Evolutionary conservation across 23 red algal species (phyloP), one percentile per base, ranked within the genome.

Genomic region (Gracilaria gracilis): DNA sequence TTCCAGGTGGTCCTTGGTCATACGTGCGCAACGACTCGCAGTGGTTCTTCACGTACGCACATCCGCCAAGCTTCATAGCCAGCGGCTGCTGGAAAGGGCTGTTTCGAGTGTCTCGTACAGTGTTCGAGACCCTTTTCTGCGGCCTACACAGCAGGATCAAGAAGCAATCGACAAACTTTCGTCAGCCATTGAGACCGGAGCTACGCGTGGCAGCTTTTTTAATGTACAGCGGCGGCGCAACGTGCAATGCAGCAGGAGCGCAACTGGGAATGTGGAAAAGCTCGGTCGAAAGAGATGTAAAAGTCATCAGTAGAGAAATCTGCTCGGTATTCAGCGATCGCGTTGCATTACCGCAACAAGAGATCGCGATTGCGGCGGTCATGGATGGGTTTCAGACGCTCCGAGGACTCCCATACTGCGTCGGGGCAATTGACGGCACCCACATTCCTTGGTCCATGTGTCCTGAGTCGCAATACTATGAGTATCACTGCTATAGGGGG

Each of bases 341-440:
- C 11, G 21, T 82, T 1, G 12, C 14, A 35, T 82, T 82, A 28
- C 79, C 79, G n/a, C 57, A 31, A 1, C 27, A 32, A 17, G 34
- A 82, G 23, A 1, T 27, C 12, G 54, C 37, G 0, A 25, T 82
- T 17, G 31, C 32, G 15, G 25, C 20, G 1, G 81, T 69, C 0
- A 89, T 89, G 69, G 23, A 89, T 21, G 67, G 85, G 5, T 75
- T 89, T 78, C n/a, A 79, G 27, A 21, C 32, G 46, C 62, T 89
- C 4, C 7, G 54, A 15, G 70, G 66, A 9, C 71, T 89, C 13
- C 69, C 85, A 6, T 89, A 89, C 51, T 89, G 70, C 35, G 44
- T 61, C 0, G 73, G 49, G 5, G 85, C 82, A 20, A 39, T 86
- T 24, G 57, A 86, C 32, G 82, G 82, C 2, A 51, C 82, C 0